These are phyloP conservation scores for Quercus aquifolioides DNA, from an alignment of 306 rosid genomes.

Conservation along the genomic window DNA sequence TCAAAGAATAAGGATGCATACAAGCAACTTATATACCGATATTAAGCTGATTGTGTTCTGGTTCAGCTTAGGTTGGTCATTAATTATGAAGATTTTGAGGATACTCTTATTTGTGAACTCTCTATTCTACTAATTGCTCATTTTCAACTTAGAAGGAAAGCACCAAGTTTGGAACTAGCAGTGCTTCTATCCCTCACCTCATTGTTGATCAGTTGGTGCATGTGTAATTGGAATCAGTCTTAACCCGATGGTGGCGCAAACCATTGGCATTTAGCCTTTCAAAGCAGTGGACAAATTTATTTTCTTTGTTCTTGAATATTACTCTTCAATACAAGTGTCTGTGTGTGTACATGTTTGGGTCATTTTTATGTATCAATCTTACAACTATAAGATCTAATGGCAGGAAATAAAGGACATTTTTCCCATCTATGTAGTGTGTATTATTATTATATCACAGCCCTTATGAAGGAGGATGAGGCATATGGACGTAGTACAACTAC, in stretches of 20 bases:
- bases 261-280: no score
- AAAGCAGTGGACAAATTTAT: no score
- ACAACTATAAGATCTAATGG: no score
- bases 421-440: not conserved
- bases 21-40: conserved; percentile 70
- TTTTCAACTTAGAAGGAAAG: not conserved
- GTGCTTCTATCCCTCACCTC: not conserved
- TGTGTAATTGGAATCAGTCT: not conserved
- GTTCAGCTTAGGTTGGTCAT: conserved; percentile 8
- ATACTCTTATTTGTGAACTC: not conserved
- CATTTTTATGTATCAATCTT: no score
- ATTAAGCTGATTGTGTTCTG: conserved; percentile 30
- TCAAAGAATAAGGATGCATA: conserved; percentile 59
- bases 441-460: not conserved
- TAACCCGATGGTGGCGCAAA: not conserved
- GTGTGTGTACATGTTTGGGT: no score
- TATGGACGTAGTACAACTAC: not conserved
- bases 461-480: not conserved
- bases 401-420: not conserved
- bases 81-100: not conserved
- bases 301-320: no score
- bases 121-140: not conserved
- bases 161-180: not conserved
- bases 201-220: no score
- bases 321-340: no score